Base-by-base conservation (phyloP, 192 early-diverging fungal species). In the Backusella morwellensis region DNA sequence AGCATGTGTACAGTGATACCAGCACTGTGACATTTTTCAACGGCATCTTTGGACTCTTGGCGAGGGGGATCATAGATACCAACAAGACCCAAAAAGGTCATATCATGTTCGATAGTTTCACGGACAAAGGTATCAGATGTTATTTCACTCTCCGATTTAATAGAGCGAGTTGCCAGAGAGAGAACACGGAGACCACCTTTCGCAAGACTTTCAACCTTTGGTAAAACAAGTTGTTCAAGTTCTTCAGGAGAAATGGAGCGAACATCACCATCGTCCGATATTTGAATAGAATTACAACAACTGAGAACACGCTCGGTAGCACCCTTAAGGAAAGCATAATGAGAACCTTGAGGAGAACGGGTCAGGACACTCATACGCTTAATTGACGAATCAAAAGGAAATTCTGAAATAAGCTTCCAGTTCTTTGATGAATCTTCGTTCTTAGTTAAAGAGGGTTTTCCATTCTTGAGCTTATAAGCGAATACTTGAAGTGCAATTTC, bases 1-100 rank as follows among this genome's bases (percentile, higher is more conserved):
- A 98, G 88, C 96, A 99, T 99, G 66, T 96, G 92, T 44, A 99
- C 97, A 54, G 90, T 89, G 81, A 99, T 96, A 36, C 97, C 97
- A 14, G 97, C 96, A n/a, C 85, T 79, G 72, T 96, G 93, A 77
- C 97, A 97, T 72, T 89, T 89, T 75, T 87, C 77, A 23, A 92
- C 91, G 52, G 91, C 90, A 17, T 83, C 86, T 35, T 86, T 76
- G 4, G 91, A 92, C 80, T 92, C 91, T 15, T 87, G 82, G 8
- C 92, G 90, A 50, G 97, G 95, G 32, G 97, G 97, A 77, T 97
- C 97, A 78, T 97, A 95, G 66, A 98, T 90, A 42, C 96, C 97
- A 78, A 96, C 94, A 36, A 98, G 86, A 6, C 97, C 97, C 21
- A 97, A 76, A 80, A 96, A 97, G 7, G 85, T 84, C 82, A 97